Percentiles rank a stretch among this genome's conserved stretches.
phyloP scores from a whole-genome alignment of 2,329 filamentous ascomycete genomes.

The Diplodia corticola region DNA sequence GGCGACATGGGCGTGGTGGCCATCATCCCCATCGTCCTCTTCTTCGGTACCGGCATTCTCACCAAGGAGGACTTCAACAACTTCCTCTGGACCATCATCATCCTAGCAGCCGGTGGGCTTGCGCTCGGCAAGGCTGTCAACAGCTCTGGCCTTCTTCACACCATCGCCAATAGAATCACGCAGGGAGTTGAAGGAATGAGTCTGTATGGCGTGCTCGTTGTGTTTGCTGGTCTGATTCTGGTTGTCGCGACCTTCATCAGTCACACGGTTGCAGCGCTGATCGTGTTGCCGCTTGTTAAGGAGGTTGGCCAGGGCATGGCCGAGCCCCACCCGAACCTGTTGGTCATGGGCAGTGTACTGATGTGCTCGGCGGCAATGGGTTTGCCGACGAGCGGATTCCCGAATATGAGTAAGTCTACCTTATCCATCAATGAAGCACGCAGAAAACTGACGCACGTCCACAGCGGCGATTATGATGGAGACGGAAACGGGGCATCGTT shows the following conservation, averaged over 20 bases:
- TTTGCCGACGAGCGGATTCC: slow-evolving; percentile 91
- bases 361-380: slow-evolving; percentile 99
- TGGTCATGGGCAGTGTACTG: slow-evolving; percentile 92
- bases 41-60: slow-evolving; percentile 93
- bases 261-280: slow-evolving; percentile 93
- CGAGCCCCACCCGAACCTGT: slow-evolving; percentile 85
- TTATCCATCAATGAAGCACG: not conserved
- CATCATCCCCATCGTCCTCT: slow-evolving; percentile 91
- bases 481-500: slow-evolving; percentile 82
- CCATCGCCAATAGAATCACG: slow-evolving; percentile 78
- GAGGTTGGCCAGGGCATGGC: slow-evolving; percentile 84
- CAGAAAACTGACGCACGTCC: slow-evolving; percentile 1
- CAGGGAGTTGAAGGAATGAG: slow-evolving; percentile 72
- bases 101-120: slow-evolving; percentile 89
- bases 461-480: slow-evolving; percentile 97
- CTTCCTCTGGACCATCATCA: slow-evolving; percentile 99
- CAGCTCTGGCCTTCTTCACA: slow-evolving; percentile 86
- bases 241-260: slow-evolving; percentile 97
- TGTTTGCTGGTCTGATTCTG: slow-evolving; percentile 81
- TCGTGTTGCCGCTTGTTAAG: slow-evolving; percentile 86
- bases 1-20: slow-evolving; percentile 99
- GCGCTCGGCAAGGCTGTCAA: slow-evolving; percentile 93
- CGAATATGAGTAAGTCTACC: slow-evolving; percentile 92
- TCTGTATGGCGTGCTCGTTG: slow-evolving; percentile 76
- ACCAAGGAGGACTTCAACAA: slow-evolving; percentile 99